Percentiles rank a stretch among this genome's conserved stretches.
These are phyloP conservation scores for Pseudogymnoascus sp. DNA, from an alignment of 2,329 filamentous ascomycete species.

Conservation along the genomic window DNA sequence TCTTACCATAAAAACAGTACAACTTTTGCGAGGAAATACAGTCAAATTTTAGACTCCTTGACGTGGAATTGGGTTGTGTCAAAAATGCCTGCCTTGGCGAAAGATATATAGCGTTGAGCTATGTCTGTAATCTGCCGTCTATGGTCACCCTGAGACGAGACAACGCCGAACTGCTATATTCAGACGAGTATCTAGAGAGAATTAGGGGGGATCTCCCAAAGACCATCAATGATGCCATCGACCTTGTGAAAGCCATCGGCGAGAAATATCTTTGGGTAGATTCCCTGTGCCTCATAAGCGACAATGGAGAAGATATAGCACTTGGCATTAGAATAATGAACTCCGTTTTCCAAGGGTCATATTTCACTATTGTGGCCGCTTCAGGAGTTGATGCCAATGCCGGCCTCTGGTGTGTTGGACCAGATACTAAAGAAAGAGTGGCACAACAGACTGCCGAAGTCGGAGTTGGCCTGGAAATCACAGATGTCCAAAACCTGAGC, in stretches of 20 bases:
- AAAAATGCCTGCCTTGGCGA: constrained; percentile 30
- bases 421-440: no score
- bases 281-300: constrained; percentile 18
- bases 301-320: constrained; percentile 13
- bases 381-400: constrained; percentile 21
- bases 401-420: no score
- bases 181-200: constrained; percentile 9
- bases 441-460: no score
- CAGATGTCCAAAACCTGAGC: no score
- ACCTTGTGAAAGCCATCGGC: constrained; percentile 19
- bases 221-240: constrained; percentile 19
- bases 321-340: constrained; percentile 21
- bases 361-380: constrained; percentile 19
- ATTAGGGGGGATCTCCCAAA: constrained; percentile 15
- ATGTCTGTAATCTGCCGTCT: no score
- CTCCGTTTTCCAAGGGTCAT: constrained; percentile 18
- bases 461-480: no score
- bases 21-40: no score
- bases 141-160: constrained; percentile 13
- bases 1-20: no score
- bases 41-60: no score
- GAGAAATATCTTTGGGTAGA: constrained; percentile 19
- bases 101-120: background rate
- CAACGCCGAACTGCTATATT: constrained; percentile 14
- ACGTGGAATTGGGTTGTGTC: no score